Evolutionary conservation across 257 asterid genomes (phyloP), one percentile per base, ranked within the genome.

Genomic region (Nicotiana otophora): DNA sequence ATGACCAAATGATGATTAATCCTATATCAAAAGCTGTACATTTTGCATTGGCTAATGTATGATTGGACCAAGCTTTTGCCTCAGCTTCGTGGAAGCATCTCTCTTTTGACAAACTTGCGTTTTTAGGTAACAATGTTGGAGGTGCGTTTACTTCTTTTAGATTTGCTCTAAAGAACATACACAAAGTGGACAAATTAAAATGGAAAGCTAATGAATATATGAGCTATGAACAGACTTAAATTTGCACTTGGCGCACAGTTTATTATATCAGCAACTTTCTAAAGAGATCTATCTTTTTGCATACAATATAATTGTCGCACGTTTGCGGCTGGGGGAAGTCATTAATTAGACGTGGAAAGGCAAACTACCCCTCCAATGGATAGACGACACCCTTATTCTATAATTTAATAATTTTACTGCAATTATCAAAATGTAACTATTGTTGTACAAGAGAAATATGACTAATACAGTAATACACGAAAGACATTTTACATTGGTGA

Each of bases 121-220:
- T 23, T 72, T 74, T 74, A 74, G 80, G 80, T 74, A 10, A 74
- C 42, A 74, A 48, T 48, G 62, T 74, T 48, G 42, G 80, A 14
- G 36, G 62, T 74, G 42, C 5, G 48, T 74, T 23, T 74, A 74
- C 42, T 74, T 48, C 20, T 48, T 51, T 48, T 48, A 74, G 80
- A 74, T 74, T 23, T 74, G 8, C 42, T 48, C 33, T 23, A 46
- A 65, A 15, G 11, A 39, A 15, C 23, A 7, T 1, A 39, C 48
- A 31, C 75, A 33, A 46, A 42, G 79, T 72, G 61, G 79, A 46
- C 61, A 11, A 48, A 74, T 74, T 74, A 23, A 46, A 46, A 23
- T 1, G 61, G 36, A 74, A 74, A 74, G 15, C 39, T 48, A 48
- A 48, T 74, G n/a, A 72, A 14, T 55, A 12, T 8, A 12, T 16